These are phyloP conservation scores for Xylaria acuta DNA, from an alignment of 495 filamentous ascomycete genomes.

Conservation along the genomic window DNA sequence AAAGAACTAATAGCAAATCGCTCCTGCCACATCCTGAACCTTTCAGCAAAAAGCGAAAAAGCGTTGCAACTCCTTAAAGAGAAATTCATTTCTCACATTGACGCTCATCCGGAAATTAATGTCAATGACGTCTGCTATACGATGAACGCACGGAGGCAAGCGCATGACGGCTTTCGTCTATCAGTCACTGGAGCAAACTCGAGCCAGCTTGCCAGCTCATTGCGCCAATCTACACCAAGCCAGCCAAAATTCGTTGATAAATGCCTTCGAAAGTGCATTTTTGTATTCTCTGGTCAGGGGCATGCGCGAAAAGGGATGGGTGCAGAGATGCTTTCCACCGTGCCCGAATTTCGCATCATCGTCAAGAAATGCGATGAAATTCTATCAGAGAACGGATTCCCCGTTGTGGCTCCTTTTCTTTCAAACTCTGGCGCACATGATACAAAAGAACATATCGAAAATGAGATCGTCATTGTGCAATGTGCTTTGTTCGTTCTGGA, in stretches of 20 bases:
- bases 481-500: constrained; percentile 54
- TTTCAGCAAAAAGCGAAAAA: constrained; percentile 29
- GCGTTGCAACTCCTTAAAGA: constrained; percentile 15
- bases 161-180: constrained; percentile 22
- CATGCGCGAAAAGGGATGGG: constrained; percentile 28
- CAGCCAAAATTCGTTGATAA: neutral
- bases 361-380: constrained; percentile 18
- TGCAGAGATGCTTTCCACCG: constrained; percentile 25
- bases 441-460: neutral
- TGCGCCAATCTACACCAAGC: constrained; percentile 7
- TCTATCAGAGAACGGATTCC: constrained; percentile 32
- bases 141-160: constrained; percentile 27
- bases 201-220: constrained; percentile 9
- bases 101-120: neutral
- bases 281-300: constrained; percentile 36
- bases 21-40: constrained; percentile 22
- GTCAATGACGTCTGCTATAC: constrained; percentile 34
- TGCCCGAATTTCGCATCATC: constrained; percentile 19
- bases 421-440: neutral
- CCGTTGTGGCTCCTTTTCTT: constrained; percentile 5
- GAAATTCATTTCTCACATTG: constrained; percentile 16
- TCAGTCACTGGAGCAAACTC: constrained; percentile 15
- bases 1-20: neutral
- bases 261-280: constrained; percentile 13
- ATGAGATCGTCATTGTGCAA: constrained; percentile 49